Base-by-base conservation (phyloP, 495 filamentous ascomycete species). In the Ramalina peruviana region DNA sequence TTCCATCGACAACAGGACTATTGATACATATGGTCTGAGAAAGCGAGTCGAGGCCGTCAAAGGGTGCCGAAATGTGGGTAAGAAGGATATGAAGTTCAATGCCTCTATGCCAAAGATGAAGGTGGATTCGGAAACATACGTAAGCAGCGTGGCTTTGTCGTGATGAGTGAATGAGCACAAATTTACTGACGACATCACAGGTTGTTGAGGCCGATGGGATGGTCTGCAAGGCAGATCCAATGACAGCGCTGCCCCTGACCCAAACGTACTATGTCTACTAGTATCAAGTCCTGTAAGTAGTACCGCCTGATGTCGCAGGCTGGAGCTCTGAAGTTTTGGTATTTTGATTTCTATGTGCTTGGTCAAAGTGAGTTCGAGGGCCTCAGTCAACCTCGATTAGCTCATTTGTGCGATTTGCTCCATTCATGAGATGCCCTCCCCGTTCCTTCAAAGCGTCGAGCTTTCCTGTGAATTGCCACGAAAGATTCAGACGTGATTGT, bases 21-120 rank as follows among this genome's bases (percentile, higher is more conserved):
- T 92, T n/a, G 69, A 74, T 23, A 61, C 57, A 10, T 97, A 96
- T 64, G 77, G 75, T 3, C 69, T 98, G 48, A 75, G 74, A 54
- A 94, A 92, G 65, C 75, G 87, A 36, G 67, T 97, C 51, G 86
- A 88, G 68, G 67, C 85, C 9, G 86, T 97, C 25, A 79, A 75
- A 56, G 78, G 80, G 44, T 96, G 90, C 62, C 76, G 92, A 53
- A 76, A 67, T 17, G 75, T 97, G 46, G 71, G 83, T 16, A 98
- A 98, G 74, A 74, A 70, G 59, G 86, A 97, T 61, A 96, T 98
- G 90, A 92, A 88, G 65, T 87, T 76, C 65, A 98, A 98, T 65
- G 82, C 88, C 58, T 63, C 67, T 17, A 88, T 82, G 81, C 92
- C 92, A 16, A 80, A 73, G 67, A 97, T 97, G 88, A 81, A 74